phyloP scores from a whole-genome alignment of 1,284 basidiomycete genomes.

The Trametes polyzona region DNA sequence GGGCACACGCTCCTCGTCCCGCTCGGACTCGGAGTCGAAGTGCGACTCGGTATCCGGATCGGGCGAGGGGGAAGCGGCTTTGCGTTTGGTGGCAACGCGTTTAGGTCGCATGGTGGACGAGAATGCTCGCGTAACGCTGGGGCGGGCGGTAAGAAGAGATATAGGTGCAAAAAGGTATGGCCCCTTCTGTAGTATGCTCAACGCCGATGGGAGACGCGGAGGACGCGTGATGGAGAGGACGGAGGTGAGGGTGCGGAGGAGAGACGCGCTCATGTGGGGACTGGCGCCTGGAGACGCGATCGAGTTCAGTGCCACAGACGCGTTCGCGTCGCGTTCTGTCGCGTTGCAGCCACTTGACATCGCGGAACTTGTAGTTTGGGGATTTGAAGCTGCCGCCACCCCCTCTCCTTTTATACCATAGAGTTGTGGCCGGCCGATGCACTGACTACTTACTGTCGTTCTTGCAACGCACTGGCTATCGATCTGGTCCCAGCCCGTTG shows the following conservation, averaged over 20 bases:
- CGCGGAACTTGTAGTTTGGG: neutral
- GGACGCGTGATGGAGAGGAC: neutral
- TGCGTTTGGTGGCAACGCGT: slow-evolving; percentile 35
- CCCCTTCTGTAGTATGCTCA: neutral
- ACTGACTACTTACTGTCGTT: too few species aligned
- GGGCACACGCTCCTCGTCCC: slow-evolving; percentile 10
- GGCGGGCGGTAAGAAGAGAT: neutral
- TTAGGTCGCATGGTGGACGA: slow-evolving; percentile 39
- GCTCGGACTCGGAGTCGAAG: slow-evolving; percentile 3
- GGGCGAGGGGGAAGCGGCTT: slow-evolving; percentile 20
- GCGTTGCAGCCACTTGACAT: too few species aligned
- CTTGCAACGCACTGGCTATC: too few species aligned
- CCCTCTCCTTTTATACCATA: too few species aligned
- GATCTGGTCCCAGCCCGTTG: neutral
- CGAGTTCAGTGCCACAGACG: slow-evolving; percentile 29
- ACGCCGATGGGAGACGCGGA: neutral
- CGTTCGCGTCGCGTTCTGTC: too few species aligned
- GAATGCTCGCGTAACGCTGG: neutral
- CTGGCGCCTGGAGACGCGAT: slow-evolving; percentile 13
- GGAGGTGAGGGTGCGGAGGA: slow-evolving; percentile 4
- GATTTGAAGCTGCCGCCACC: too few species aligned
- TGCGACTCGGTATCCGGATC: slow-evolving; percentile 6
- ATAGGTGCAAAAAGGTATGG: neutral
- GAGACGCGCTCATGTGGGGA: slow-evolving; percentile 15
- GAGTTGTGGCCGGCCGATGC: too few species aligned